Base-by-base conservation (phyloP, 805 yeast genomes). In the Ogataea salicorniae region DNA sequence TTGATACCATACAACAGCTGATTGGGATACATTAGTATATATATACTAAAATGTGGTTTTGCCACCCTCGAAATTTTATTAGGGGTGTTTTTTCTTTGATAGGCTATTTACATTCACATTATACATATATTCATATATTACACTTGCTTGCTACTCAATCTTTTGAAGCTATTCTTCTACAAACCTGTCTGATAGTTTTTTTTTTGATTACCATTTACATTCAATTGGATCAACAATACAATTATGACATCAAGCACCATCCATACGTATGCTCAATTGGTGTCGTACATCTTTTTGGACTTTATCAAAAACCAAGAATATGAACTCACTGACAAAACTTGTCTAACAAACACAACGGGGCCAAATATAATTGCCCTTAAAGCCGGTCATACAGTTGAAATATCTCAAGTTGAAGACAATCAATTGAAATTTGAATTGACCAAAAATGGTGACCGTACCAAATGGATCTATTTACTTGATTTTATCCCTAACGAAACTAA, bases 181-280 rank as follows among this genome's bases (percentile, higher is more conserved):
- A 14, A 2, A 3, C 11, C 3, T 4, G 3, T 31, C 34, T 7
- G 11, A 4, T n/a, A n/a, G 36, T 17, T 16, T 40, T 33, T 33
- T 40, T 31, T 31, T 11, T 22, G 11, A 11, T 37, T 14, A 20
- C 13, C 15, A 11, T 20, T 43, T n/a, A 23, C 26, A 26, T 11
- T 26, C 31, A 26, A 26, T 26, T 6, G 20, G 13, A 8, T 6
- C 18, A 16, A 34, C 2, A 14, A 18, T 9, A 15, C 18, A 22
- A n/a, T 9, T 5, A 43, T 38, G 23, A 22, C 26, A 13, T 14
- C 35, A 14, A 36, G 37, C 15, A 22, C 29, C 22, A 29, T 41
- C 14, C 14, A 37, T 13, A 44, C 49, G 11, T 42, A 43, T 18
- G 22, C 42, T 15, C 51, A 51, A 36, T 45, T 51, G 20, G 48